Conservation (phyloP, 306 rosid species). For the Rosa chinensis region DNA sequence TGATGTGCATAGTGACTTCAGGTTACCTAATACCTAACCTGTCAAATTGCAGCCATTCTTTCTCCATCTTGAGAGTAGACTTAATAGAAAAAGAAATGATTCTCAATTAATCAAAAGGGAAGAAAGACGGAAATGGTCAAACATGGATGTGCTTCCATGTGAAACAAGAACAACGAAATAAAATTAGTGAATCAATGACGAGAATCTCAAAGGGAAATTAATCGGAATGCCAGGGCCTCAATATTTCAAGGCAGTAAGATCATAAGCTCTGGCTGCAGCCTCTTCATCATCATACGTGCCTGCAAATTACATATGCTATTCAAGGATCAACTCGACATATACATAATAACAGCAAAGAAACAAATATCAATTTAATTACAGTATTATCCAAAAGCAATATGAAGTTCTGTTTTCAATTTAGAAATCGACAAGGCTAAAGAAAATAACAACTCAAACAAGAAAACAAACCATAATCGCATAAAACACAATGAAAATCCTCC, state of each 20-base stretch:
- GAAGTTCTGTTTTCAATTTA: too few species aligned
- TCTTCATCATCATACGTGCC: slow-evolving; percentile 99
- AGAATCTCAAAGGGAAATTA: slow-evolving; percentile 82
- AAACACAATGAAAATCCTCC: too few species aligned
- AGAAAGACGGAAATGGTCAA: neutral
- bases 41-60: too few species aligned
- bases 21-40: too few species aligned
- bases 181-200: slow-evolving; percentile 2
- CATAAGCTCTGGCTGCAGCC: slow-evolving; percentile 99
- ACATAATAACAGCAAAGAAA: neutral
- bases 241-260: slow-evolving; percentile 95
- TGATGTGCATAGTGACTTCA: too few species aligned
- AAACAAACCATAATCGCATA: too few species aligned
- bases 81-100: neutral
- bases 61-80: neutral
- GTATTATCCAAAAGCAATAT: too few species aligned
- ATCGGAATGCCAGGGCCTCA: slow-evolving; percentile 99
- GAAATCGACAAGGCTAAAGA: too few species aligned
- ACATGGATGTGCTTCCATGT: neutral
- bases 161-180: neutral
- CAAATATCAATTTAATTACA: too few species aligned
- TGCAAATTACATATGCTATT: slow-evolving; percentile 32
- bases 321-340: slow-evolving; percentile 1
- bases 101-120: neutral
- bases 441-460: too few species aligned